phyloP scores from a whole-genome alignment of 202 grass and related monocot genomes.

The Panicum hallii region DNA sequence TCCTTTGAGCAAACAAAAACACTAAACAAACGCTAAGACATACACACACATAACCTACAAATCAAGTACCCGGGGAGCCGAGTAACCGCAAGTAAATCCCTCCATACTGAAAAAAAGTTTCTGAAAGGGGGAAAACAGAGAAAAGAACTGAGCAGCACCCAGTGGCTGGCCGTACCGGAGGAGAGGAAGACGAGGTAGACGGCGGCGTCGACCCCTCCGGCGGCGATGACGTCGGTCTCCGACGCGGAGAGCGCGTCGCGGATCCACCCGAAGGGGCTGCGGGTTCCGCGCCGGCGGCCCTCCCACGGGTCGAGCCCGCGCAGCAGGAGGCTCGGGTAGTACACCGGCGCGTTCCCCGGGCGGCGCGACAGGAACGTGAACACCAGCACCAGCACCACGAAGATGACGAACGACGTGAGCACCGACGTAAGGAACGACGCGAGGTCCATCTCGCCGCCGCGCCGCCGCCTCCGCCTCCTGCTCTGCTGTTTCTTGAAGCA shows the following conservation, averaged over 20 bases:
- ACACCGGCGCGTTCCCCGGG: slow-evolving; percentile 79
- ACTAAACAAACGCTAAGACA: background rate
- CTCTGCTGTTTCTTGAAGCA: background rate
- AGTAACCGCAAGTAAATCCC: background rate
- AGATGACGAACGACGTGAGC: slow-evolving; percentile 80
- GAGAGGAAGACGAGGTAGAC: slow-evolving; percentile 91
- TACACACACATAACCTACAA: background rate
- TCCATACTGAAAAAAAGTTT: background rate
- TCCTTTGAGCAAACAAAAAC: background rate
- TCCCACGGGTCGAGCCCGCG: slow-evolving; percentile 78
- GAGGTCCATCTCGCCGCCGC: slow-evolving; percentile 66
- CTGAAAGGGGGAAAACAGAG: background rate
- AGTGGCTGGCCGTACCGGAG: slow-evolving; percentile 45
- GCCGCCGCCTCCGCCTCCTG: background rate
- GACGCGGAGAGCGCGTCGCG: slow-evolving; percentile 56
- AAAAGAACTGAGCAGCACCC: background rate
- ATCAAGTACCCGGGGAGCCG: background rate
- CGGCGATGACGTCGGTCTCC: slow-evolving; percentile 71
- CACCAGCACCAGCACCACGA: slow-evolving; percentile 58
- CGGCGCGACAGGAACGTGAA: slow-evolving; percentile 88
- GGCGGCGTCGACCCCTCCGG: slow-evolving; percentile 77
- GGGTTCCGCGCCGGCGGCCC: slow-evolving; percentile 49
- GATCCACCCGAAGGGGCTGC: slow-evolving; percentile 76
- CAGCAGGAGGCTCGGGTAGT: slow-evolving; percentile 77
- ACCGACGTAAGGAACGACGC: slow-evolving; percentile 80